Conservation (phyloP, 1,139 yeast species). For the Meyerozyma guilliermondii region DNA sequence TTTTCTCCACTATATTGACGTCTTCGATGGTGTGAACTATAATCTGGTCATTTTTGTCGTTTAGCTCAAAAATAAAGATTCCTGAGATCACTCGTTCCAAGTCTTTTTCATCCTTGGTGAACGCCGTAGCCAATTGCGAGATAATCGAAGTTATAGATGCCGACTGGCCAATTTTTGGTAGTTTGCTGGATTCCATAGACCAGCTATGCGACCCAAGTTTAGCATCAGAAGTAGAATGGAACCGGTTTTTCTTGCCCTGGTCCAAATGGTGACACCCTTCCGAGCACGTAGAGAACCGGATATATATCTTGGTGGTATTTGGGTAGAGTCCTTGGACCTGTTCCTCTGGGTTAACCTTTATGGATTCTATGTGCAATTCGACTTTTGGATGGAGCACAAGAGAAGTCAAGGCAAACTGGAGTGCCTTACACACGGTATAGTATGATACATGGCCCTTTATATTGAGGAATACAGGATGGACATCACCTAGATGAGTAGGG, state of each 20-base stretch:
- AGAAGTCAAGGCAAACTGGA: conserved; percentile 50
- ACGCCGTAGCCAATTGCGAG: conserved; percentile 24
- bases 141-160: conserved; percentile 21
- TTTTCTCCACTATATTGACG: conserved; percentile 56
- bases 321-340: conserved; percentile 31
- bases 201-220: conserved; percentile 35
- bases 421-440: conserved; percentile 47
- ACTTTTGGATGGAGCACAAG: conserved; percentile 48
- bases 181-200: conserved; percentile 29
- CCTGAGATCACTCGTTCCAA: conserved; percentile 59
- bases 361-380: conserved; percentile 45
- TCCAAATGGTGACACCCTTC: conserved; percentile 45
- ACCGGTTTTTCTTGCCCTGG: conserved; percentile 10
- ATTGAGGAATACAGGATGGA: conserved; percentile 52
- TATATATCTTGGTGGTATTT: conserved; percentile 47
- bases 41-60: conserved; percentile 50
- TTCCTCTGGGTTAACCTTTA: conserved; percentile 20
- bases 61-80: conserved; percentile 70
- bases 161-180: conserved; percentile 3
- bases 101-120: conserved; percentile 25
- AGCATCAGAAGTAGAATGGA: conserved; percentile 33
- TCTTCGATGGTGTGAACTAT: conserved; percentile 75
- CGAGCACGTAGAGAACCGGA: conserved; percentile 61
- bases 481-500: conserved; percentile 50
- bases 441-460: conserved; percentile 59